Evolutionary conservation across 2,329 filamentous ascomycete species (phyloP).

Genomic region (Metarhizium humberi): DNA sequence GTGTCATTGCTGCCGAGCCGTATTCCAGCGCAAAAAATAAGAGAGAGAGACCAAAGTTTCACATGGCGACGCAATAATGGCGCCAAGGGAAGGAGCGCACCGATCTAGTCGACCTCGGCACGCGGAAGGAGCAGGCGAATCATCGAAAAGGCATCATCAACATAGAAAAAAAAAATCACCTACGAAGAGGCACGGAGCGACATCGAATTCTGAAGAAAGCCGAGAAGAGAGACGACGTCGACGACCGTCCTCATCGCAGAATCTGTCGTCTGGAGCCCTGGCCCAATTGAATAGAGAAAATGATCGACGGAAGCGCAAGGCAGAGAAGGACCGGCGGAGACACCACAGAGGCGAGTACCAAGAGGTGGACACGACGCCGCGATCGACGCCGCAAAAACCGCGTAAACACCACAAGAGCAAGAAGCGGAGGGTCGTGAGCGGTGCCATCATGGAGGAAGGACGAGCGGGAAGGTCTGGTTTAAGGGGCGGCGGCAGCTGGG

Average conservation of each 20-base stretch:
- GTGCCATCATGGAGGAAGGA: constrained; percentile 61
- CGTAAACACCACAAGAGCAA: constrained; percentile 29
- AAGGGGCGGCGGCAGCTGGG: constrained; percentile 33
- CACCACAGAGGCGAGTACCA: constrained; percentile 7
- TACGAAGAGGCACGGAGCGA: constrained; percentile 21
- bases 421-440: constrained; percentile 58
- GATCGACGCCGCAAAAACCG: constrained; percentile 11
- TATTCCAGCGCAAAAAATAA: constrained; percentile 4
- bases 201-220: constrained; percentile 21
- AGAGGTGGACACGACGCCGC: not conserved
- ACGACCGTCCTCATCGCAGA: constrained; percentile 8
- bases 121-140: constrained; percentile 13
- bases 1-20: constrained; percentile 6
- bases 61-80: constrained; percentile 4
- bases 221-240: constrained; percentile 14
- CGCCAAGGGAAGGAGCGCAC: constrained; percentile 10
- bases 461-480: constrained; percentile 26
- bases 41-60: not conserved
- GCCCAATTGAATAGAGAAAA: constrained; percentile 58
- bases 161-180: constrained; percentile 27
- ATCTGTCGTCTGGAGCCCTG: constrained; percentile 46
- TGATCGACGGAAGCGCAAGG: constrained; percentile 36
- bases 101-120: constrained; percentile 17
- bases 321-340: constrained; percentile 21
- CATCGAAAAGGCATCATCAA: constrained; percentile 20